A percentile compares a stretch with the other conserved stretches of the same genome.
These are phyloP conservation scores for Arthroderma sp. DNA, from an alignment of 2,329 filamentous ascomycete genomes.

Conservation along the genomic window DNA sequence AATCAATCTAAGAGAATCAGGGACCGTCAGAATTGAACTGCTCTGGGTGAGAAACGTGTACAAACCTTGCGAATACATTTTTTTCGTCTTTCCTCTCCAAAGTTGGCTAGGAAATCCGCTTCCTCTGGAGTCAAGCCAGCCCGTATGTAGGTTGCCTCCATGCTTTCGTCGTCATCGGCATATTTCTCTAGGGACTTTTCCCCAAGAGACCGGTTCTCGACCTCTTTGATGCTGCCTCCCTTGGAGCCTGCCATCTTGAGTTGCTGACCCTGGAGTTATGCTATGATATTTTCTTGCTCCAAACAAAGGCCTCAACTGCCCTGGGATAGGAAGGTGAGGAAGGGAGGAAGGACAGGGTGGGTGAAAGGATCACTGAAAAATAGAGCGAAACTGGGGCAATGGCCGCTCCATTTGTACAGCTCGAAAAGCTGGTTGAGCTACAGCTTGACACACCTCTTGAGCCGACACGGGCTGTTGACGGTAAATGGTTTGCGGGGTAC, in stretches of 20 bases:
- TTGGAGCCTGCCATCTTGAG: background rate
- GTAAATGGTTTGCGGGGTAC: no score
- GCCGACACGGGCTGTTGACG: no score
- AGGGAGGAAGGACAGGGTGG: no score
- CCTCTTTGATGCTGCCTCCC: background rate
- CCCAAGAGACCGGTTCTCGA: slow-evolving; percentile 1
- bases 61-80: slow-evolving; percentile 19
- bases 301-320: no score
- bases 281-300: no score
- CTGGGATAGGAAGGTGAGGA: no score
- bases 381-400: no score
- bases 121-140: slow-evolving; percentile 15
- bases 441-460: no score
- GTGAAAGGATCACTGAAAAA: no score
- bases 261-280: no score
- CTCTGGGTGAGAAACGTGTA: slow-evolving; percentile 2
- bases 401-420: no score
- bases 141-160: slow-evolving; percentile 6
- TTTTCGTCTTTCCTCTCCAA: slow-evolving; percentile 19
- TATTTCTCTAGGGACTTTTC: slow-evolving; percentile 4
- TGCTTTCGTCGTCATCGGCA: background rate
- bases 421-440: no score
- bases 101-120: slow-evolving; percentile 19
- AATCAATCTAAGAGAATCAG: slow-evolving; percentile 4
- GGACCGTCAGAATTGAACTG: background rate